Percentiles rank a stretch among this genome's conserved stretches.
Evolutionary conservation across 495 filamentous ascomycete genomes (phyloP).

Genomic region (Bacidia gigantensis): DNA sequence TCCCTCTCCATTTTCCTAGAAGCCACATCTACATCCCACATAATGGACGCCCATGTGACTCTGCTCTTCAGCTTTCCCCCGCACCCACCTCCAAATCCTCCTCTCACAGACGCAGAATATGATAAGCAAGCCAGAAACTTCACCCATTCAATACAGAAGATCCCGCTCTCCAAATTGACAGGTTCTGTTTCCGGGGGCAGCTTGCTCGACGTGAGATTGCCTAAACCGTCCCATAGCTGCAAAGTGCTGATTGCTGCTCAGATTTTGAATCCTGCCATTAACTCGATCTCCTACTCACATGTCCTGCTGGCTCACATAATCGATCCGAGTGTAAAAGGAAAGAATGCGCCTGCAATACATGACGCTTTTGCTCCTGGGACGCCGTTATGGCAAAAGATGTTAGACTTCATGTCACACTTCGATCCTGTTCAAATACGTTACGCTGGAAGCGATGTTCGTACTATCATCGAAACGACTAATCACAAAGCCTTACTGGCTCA

Average conservation of each 20-base stretch:
- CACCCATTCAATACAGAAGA: slow-evolving; percentile 19
- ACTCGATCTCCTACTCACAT: slow-evolving; percentile 32
- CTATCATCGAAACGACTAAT: slow-evolving; percentile 35
- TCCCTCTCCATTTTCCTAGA: too few species aligned
- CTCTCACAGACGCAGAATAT: slow-evolving; percentile 24
- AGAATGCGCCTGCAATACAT: slow-evolving; percentile 14
- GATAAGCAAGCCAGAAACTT: slow-evolving; percentile 25
- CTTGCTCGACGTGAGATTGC: slow-evolving; percentile 27
- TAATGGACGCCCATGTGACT: slow-evolving; percentile 22
- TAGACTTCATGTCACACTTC: slow-evolving; percentile 37
- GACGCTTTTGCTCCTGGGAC: slow-evolving; percentile 23
- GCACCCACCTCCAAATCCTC: slow-evolving; percentile 25
- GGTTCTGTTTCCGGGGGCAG: slow-evolving; percentile 22
- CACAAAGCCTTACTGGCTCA: slow-evolving; percentile 26
- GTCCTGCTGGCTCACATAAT: slow-evolving; percentile 26
- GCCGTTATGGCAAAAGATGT: slow-evolving; percentile 33
- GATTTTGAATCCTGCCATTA: slow-evolving; percentile 30
- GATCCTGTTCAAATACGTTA: slow-evolving; percentile 49
- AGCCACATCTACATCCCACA: neutral
- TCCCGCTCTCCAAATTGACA: slow-evolving; percentile 20
- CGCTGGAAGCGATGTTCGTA: slow-evolving; percentile 37
- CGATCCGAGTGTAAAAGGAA: slow-evolving; percentile 14
- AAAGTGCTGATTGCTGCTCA: slow-evolving; percentile 15
- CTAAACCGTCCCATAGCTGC: too few species aligned
- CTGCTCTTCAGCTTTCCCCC: slow-evolving; percentile 28